Conservation (phyloP, 768 basidiomycete genomes). For the Aureoboletus auriporus region DNA sequence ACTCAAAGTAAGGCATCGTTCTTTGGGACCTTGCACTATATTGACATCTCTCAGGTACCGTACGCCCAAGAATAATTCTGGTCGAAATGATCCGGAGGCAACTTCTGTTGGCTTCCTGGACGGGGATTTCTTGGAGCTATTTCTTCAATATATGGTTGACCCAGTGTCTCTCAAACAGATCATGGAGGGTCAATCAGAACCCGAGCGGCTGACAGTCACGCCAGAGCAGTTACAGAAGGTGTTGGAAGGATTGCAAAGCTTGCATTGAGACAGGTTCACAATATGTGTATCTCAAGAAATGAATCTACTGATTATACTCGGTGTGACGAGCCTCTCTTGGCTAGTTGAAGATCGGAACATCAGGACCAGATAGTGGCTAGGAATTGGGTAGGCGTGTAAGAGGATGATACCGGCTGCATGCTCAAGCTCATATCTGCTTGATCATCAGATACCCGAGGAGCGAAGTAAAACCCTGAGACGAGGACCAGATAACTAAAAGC, state of each 20-base stretch:
- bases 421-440: constrained; percentile 9
- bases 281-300: constrained; percentile 13
- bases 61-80: constrained; percentile 54
- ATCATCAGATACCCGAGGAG: constrained; percentile 42
- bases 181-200: constrained; percentile 52
- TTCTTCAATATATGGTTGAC: constrained; percentile 42
- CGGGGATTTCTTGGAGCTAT: constrained; percentile 77
- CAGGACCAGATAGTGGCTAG: constrained; percentile 13
- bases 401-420: constrained; percentile 1
- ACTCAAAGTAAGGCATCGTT: constrained; percentile 48
- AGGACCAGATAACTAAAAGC: constrained; percentile 82
- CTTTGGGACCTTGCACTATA: neutral
- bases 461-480: constrained; percentile 88
- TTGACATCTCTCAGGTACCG: constrained; percentile 49
- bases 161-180: constrained; percentile 46
- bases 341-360: constrained; percentile 4
- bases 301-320: constrained; percentile 16
- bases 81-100: constrained; percentile 54
- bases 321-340: neutral
- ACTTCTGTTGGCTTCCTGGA: constrained; percentile 78
- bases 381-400: constrained; percentile 3
- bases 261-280: constrained; percentile 40
- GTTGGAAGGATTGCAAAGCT: constrained; percentile 49
- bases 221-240: constrained; percentile 34
- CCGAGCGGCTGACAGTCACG: constrained; percentile 51